Conservation (phyloP, 257 asterid genomes). For the Nemophila menziesii region DNA sequence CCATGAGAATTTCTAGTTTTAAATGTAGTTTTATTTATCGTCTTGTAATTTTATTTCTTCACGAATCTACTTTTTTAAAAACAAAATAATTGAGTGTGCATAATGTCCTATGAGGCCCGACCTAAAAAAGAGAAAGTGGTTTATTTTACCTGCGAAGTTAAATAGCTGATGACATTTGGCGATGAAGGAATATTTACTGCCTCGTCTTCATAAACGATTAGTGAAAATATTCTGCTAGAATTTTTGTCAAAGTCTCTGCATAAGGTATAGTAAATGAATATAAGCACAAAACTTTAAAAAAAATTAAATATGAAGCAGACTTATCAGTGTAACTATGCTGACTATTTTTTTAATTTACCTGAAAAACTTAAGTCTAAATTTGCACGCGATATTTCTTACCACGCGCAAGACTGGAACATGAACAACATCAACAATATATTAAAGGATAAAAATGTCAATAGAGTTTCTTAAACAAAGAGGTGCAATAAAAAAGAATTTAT, state of each 20-base stretch:
- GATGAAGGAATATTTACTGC: constrained; percentile 61
- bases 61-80: no score
- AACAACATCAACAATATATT: constrained; percentile 71
- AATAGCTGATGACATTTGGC: constrained; percentile 90
- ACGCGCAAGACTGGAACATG: constrained; percentile 95
- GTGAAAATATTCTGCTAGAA: constrained; percentile 47
- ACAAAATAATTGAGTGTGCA: no score
- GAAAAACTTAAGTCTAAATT: constrained; percentile 91
- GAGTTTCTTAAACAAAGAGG: constrained; percentile 1
- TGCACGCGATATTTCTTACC: constrained; percentile 98
- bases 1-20: no score
- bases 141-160: constrained; percentile 71
- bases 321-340: constrained; percentile 5
- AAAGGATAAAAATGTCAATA: constrained; percentile 12
- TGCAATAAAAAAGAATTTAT: no score
- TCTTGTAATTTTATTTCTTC: no score
- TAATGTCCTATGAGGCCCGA: no score
- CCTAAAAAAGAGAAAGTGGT: no score
- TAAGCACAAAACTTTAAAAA: background rate
- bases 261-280: constrained; percentile 8
- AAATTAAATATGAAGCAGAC: background rate
- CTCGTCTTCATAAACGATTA: constrained; percentile 79
- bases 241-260: constrained; percentile 83
- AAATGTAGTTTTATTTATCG: no score
- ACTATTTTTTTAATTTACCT: constrained; percentile 49